Evolutionary conservation across 768 basidiomycete genomes (phyloP), one percentile per base, ranked within the genome.

Genomic region (Termitomyces sp.): DNA sequence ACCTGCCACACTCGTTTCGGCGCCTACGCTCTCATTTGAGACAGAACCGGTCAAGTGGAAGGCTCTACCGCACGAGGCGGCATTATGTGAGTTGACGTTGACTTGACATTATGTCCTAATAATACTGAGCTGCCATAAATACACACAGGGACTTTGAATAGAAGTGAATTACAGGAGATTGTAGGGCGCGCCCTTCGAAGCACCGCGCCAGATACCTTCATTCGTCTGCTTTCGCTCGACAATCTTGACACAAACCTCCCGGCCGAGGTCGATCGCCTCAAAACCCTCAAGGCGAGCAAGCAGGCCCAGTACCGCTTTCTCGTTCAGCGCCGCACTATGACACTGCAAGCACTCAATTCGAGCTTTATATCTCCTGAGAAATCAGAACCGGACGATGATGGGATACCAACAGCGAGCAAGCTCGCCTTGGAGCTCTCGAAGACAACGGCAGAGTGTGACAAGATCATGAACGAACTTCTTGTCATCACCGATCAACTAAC

Each of bases 221-320:
- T 91, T 49, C 87, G 89, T 4, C 75, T 92, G 10, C 76, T 92
- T 21, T 81, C 87, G 12, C 61, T 82, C 14, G 80, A 87, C 14
- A 80, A 80, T 16, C 74, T 89, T 56, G 87, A 90, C 59, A 74
- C 68, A 25, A 77, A 77, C 59, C 73, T 90, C 4, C 80, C 83
- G 0, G 73, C 74, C 25, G 89, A 91, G 66, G 65, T 82, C 4
- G 78, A 83, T 54, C 78, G 86, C 0, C 76, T 92, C 19, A 75
- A 82, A 21, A 60, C 70, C 2, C 72, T 81, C 47, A 86, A 83
- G 54, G 70, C 72, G 2, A 69, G 74, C 12, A 82, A 83, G 0
- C 87, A 90, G 63, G 76, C 85, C 5, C 83, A 80, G 62, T 89
- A 88, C 65, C 80, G 86, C 9, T 89, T 89, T 63, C 80, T 84